Evolutionary conservation across 1,284 basidiomycete genomes (phyloP).

Genomic region (Schizophyllum amplum): DNA sequence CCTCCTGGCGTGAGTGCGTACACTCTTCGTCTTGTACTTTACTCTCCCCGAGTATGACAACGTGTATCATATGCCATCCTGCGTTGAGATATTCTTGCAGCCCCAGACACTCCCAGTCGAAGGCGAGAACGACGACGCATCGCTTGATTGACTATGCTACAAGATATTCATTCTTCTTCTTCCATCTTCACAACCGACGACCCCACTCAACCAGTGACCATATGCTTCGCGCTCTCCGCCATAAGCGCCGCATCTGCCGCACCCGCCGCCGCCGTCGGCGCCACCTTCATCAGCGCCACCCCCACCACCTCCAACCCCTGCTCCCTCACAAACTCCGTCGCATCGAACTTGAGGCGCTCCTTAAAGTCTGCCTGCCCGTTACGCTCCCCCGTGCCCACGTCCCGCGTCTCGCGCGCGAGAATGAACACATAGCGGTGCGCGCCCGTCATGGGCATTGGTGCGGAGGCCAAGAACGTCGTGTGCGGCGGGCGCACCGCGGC

Average conservation of each 20-base stretch:
- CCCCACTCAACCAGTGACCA: not conserved
- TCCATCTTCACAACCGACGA: not conserved
- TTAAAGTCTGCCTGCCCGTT: not conserved
- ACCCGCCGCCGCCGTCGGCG: not conserved
- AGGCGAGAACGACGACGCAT: too few relatives aligned
- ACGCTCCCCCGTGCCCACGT: not conserved
- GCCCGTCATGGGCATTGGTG: not conserved
- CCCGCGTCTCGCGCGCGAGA: not conserved
- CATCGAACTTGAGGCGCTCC: conserved; percentile 1
- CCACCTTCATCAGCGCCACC: not conserved
- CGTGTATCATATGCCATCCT: too few relatives aligned
- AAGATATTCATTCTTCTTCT: not conserved
- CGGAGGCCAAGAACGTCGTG: not conserved
- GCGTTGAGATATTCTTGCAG: too few relatives aligned
- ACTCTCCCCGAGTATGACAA: too few relatives aligned
- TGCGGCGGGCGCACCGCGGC: not conserved
- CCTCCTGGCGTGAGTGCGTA: too few relatives aligned
- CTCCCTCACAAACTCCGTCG: not conserved
- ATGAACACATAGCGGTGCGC: conserved; percentile 1
- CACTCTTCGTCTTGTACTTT: too few relatives aligned
- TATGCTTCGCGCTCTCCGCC: conserved; percentile 1
- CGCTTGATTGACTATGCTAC: not conserved
- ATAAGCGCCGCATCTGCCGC: not conserved
- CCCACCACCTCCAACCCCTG: not conserved
- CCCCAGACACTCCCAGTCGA: too few relatives aligned